Conservation (phyloP, 177 flowering plant species). For the Tripterygium wilfordii region DNA sequence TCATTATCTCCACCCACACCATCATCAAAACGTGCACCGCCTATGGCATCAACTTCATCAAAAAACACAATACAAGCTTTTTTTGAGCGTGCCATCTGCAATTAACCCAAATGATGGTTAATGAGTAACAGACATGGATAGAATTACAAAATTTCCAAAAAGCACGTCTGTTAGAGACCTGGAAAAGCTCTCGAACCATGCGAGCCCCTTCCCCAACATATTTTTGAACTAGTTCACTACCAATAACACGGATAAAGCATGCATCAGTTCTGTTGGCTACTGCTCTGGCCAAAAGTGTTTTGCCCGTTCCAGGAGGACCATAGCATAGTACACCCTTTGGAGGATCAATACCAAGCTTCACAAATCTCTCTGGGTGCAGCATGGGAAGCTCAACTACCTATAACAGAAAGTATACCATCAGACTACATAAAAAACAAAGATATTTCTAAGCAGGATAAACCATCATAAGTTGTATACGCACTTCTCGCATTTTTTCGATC, state of each 20-base stretch:
- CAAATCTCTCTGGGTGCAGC: constrained; percentile 99
- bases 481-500: constrained; percentile 98
- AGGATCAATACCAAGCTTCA: constrained; percentile 99
- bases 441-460: too few relatives aligned
- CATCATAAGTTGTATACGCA: constrained; percentile 16
- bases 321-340: constrained; percentile 92
- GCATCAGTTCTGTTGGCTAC: constrained; percentile 99
- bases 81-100: constrained; percentile 95
- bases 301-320: constrained; percentile 95
- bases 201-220: constrained; percentile 96
- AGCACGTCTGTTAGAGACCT: constrained; percentile 33
- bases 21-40: constrained; percentile 98
- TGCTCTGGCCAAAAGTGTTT: constrained; percentile 92
- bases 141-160: background rate
- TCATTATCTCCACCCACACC: constrained; percentile 99
- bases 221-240: constrained; percentile 94
- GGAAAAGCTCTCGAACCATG: constrained; percentile 95
- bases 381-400: constrained; percentile 99
- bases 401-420: background rate
- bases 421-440: background rate
- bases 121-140: background rate
- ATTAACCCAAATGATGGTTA: background rate
- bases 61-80: constrained; percentile 96
- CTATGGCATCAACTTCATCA: constrained; percentile 99
- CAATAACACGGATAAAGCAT: constrained; percentile 95